Base-by-base conservation (phyloP, 768 basidiomycete species). In the Crepidotus variabilis region DNA sequence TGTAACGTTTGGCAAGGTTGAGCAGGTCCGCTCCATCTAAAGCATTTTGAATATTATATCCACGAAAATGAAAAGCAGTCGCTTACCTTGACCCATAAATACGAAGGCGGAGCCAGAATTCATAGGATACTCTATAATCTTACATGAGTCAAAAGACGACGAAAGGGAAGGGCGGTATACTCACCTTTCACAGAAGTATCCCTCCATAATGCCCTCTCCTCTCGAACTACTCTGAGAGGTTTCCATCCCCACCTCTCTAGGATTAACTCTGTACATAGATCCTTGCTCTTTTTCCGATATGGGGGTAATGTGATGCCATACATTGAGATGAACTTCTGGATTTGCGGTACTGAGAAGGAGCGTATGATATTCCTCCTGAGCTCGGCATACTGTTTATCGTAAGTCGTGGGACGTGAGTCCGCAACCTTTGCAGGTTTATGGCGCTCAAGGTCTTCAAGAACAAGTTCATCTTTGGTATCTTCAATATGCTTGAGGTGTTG, bases 161-260 rank as follows among this genome's bases (percentile, higher is more conserved):
- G n/a, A 46, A 51, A 24, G 49, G 32, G 54, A 39, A 13, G 28
- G 28, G 47, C 39, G 61, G 9, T 50, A 33, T 47, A 75, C 81
- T 56, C 63, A 85, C 86, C 69, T 65, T 76, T 70, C 39, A 71
- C 67, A 18, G 71, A 65, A 2, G 77, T 64, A 65, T 84, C 82
- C 14, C 75, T 84, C 67, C 70, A 71, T 50, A 83, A 82, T 47
- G 73, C 73, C 63, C 72, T 74, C 52, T 76, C 69, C 63, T 77
- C 78, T 63, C 79, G 75, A 6, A 87, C 72, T 28, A 78, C 75
- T 47, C 73, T 69, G 53, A 88, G 65, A 23, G 85, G 80, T 6
- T 85, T 83, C 87, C 87, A 90, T 23, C 73, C 74, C 90, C 90
- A 92, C 55, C 75, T 71, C 57, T 78, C 71, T 66, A 88, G 84